phyloP scores from a whole-genome alignment of 2,329 filamentous ascomycete species.

The Trichoderma gracile region DNA sequence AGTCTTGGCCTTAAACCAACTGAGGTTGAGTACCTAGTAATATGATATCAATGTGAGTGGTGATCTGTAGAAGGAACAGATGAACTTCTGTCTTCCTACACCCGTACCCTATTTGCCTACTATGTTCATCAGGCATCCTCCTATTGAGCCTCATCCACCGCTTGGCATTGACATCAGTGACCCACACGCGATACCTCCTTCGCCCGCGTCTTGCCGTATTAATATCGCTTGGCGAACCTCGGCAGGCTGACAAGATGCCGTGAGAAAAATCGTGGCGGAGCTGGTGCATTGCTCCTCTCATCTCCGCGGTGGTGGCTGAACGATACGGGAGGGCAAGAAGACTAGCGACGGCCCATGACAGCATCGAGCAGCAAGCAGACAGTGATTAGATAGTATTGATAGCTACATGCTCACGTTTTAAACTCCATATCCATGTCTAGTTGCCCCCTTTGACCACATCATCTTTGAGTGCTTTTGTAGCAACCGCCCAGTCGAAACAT shows the following conservation, averaged over 20 bases:
- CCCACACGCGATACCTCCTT: conserved; percentile 6
- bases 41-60: too few species aligned
- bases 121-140: not conserved
- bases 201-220: not conserved
- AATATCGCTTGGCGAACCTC: not conserved
- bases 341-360: not conserved
- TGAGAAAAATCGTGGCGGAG: conserved; percentile 5
- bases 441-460: not conserved
- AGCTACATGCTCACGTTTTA: conserved; percentile 11
- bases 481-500: not conserved
- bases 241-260: not conserved
- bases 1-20: too few species aligned
- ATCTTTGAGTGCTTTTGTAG: not conserved
- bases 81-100: too few species aligned
- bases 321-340: not conserved
- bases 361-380: not conserved
- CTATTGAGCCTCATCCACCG: not conserved
- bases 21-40: too few species aligned
- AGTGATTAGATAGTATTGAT: not conserved
- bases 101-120: too few species aligned
- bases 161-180: not conserved
- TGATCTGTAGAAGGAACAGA: not conserved
- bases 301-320: not conserved
- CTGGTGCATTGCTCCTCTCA: not conserved
- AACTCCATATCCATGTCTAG: conserved; percentile 13